phyloP scores from a whole-genome alignment of 139 green algal genomes.

The Spirogloea muscicola region DNA sequence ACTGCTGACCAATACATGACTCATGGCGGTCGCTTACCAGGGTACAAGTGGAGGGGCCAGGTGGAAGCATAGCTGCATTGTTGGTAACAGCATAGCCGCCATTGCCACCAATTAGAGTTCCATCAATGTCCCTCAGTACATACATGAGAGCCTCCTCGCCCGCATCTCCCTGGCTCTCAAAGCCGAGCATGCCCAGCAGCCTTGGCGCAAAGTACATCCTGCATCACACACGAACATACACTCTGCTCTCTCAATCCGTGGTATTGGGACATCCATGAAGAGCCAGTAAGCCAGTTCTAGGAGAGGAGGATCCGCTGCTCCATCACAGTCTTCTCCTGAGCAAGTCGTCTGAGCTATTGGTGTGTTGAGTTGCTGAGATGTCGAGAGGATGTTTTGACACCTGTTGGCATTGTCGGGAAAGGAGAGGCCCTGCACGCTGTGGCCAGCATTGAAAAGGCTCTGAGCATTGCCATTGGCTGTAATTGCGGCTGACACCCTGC shows the following conservation, averaged over 20 bases:
- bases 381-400: no score
- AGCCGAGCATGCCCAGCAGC: conserved; percentile 8
- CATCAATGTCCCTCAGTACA: conserved; percentile 21
- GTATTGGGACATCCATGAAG: no score
- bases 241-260: no score
- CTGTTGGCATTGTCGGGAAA: conserved; percentile 14
- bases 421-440: conserved; percentile 15
- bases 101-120: not conserved
- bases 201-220: conserved; percentile 15
- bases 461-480: conserved; percentile 2
- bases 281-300: no score
- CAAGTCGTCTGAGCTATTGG: no score
- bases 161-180: conserved; percentile 19
- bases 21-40: not conserved
- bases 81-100: conserved; percentile 19
- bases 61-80: conserved; percentile 9
- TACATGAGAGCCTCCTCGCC: conserved; percentile 6
- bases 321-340: no score
- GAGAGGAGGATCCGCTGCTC: no score
- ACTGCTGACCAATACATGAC: no score
- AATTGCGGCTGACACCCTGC: conserved; percentile 5
- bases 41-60: not conserved
- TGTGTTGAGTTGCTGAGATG: no score
- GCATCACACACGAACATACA: not conserved
- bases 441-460: not conserved